Percentiles rank a stretch among this genome's conserved stretches.
Conservation (phyloP, 2,329 filamentous ascomycete species). For the Colletotrichum sp. region DNA sequence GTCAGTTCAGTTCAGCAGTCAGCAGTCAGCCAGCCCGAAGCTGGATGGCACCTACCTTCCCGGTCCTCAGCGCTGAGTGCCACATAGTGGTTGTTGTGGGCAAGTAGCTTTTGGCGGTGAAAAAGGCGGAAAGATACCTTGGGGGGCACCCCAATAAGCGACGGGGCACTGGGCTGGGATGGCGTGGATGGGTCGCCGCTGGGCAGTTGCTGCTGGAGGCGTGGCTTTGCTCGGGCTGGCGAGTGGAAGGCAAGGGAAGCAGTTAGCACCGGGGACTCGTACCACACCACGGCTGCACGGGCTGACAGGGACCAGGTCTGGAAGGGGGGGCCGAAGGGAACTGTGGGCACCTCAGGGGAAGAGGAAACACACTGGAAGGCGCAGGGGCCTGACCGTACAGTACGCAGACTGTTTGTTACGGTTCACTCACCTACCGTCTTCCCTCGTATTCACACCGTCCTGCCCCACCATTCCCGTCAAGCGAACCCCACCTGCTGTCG, state of each 20-base stretch:
- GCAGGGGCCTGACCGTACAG: background rate
- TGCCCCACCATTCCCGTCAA: background rate
- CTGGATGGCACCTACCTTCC: background rate
- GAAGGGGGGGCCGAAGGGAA: slow-evolving; percentile 2
- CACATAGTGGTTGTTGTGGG: background rate
- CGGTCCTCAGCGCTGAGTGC: background rate
- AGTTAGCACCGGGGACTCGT: background rate
- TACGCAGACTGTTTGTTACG: accelerated
- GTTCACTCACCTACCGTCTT: background rate
- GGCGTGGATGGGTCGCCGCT: background rate
- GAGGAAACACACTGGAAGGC: slow-evolving; percentile 1
- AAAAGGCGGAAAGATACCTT: background rate
- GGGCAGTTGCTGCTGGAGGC: background rate
- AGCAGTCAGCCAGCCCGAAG: background rate
- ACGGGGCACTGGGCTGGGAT: background rate
- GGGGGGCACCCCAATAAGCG: background rate
- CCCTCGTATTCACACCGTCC: background rate
- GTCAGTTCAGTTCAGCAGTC: background rate
- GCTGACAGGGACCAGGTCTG: background rate
- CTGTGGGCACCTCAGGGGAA: background rate
- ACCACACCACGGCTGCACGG: background rate
- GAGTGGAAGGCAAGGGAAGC: slow-evolving; percentile 15
- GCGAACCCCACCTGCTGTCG: background rate
- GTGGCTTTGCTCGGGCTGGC: background rate
- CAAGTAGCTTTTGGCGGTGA: background rate